These are phyloP conservation scores for Trichophyton benhamiae DNA, from an alignment of 2,329 filamentous ascomycete genomes.

Conservation along the genomic window DNA sequence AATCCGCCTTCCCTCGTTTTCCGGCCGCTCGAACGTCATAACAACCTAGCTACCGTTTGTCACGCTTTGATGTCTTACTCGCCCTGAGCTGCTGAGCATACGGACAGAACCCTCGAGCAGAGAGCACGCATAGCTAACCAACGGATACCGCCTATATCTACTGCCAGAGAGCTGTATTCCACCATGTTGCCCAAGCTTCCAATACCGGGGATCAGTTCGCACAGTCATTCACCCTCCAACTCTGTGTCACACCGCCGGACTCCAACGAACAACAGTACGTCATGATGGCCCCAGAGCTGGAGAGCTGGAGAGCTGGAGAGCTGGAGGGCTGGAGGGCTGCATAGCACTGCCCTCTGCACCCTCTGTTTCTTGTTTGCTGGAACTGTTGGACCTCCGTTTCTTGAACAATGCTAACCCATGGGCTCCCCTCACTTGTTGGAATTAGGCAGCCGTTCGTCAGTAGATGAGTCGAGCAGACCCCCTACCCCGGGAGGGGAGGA, in stretches of 20 bases:
- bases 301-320: not conserved
- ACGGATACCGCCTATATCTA: not conserved
- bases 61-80: not conserved
- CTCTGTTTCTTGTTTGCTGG: not conserved
- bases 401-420: constrained; percentile 6
- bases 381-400: not conserved
- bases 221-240: constrained; percentile 7
- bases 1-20: not conserved
- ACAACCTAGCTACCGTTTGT: not conserved
- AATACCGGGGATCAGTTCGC: constrained; percentile 7
- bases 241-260: constrained; percentile 25
- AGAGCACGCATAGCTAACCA: not conserved
- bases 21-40: not conserved
- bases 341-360: not conserved
- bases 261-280: constrained; percentile 24
- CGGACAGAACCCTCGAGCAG: not conserved
- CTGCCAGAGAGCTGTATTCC: not conserved
- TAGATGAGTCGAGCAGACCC: constrained; percentile 39
- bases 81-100: not conserved
- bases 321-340: not conserved
- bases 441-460: constrained; percentile 43
- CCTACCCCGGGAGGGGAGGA: constrained; percentile 47
- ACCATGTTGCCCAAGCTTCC: constrained; percentile 18
- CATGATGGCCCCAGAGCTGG: not conserved
- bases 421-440: constrained; percentile 3